These are phyloP conservation scores for Fragaria vesca DNA, from an alignment of 306 rosid genomes.

Conservation along the genomic window DNA sequence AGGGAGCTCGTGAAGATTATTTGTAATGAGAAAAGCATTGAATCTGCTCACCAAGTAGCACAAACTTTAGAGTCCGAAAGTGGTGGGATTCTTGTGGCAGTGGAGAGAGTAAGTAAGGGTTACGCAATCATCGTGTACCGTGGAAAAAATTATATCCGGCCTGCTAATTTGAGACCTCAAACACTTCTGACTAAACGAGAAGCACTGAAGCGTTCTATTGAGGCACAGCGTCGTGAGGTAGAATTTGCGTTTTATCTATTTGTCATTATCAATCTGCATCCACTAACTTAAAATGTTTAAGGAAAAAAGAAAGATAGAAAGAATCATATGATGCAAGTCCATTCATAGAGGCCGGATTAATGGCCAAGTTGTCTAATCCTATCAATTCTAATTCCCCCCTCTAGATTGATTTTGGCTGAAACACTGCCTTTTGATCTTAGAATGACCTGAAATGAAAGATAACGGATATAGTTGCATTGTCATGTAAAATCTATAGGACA, in stretches of 20 bases:
- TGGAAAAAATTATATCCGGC: slow-evolving; percentile 87
- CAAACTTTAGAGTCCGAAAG: slow-evolving; percentile 83
- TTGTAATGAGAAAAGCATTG: slow-evolving; percentile 43
- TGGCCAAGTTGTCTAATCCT: background rate
- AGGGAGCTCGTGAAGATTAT: slow-evolving; percentile 92
- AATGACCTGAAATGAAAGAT: background rate
- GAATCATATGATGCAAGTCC: no score
- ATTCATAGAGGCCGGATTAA: background rate
- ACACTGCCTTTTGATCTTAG: background rate
- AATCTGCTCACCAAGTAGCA: slow-evolving; percentile 59
- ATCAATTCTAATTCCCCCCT: background rate
- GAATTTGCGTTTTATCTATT: slow-evolving; percentile 17
- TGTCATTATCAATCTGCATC: background rate
- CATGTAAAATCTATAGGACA: slow-evolving; percentile 13
- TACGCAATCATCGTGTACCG: slow-evolving; percentile 83
- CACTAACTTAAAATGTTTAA: background rate
- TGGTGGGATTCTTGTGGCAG: slow-evolving; percentile 87
- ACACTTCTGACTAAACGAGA: slow-evolving; percentile 68
- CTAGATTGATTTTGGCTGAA: background rate
- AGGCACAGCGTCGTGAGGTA: slow-evolving; percentile 88
- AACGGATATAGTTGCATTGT: background rate
- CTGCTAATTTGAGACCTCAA: slow-evolving; percentile 76
- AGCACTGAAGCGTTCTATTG: slow-evolving; percentile 75
- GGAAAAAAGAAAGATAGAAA: background rate
- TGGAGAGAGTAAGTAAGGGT: slow-evolving; percentile 77